A percentile compares a stretch with the other conserved stretches of the same genome.
Evolutionary conservation across 73 alveolate genomes (phyloP).

Genomic region (Stentor coeruleus): DNA sequence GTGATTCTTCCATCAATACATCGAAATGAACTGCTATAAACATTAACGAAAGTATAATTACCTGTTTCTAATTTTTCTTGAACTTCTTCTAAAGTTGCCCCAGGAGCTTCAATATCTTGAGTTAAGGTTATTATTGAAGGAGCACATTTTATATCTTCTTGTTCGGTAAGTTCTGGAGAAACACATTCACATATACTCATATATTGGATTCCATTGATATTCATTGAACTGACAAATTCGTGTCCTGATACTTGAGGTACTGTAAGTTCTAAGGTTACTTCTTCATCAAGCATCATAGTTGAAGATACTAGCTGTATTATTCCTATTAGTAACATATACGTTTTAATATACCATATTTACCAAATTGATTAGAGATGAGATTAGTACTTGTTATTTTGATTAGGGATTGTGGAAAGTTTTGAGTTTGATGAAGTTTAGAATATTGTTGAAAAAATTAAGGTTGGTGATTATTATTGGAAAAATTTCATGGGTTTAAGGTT

Average conservation of each 20-base stretch:
- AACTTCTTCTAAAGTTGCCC: slow-evolving; percentile 22
- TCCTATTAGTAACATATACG: neutral
- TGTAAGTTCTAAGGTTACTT: neutral
- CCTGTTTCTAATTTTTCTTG: neutral
- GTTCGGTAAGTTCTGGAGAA: neutral
- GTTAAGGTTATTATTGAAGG: neutral
- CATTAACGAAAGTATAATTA: neutral
- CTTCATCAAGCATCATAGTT: slow-evolving; percentile 1
- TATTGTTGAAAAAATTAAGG: too few relatives aligned
- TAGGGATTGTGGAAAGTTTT: too few relatives aligned
- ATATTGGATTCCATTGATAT: slow-evolving; percentile 17
- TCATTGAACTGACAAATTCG: slow-evolving; percentile 18
- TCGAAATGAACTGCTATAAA: slow-evolving; percentile 31
- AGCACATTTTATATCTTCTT: slow-evolving; percentile 7
- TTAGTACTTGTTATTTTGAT: too few relatives aligned
- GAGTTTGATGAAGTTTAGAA: too few relatives aligned
- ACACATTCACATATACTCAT: slow-evolving; percentile 4
- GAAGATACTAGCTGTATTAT: neutral
- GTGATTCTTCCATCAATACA: slow-evolving; percentile 68
- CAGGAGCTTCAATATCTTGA: slow-evolving; percentile 4
- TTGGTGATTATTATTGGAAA: too few relatives aligned
- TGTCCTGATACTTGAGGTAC: slow-evolving; percentile 10
- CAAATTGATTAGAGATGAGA: too few relatives aligned
- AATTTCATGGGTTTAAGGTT: too few relatives aligned
- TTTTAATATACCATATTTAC: too few relatives aligned